Percentiles rank a stretch among this genome's conserved stretches.
phyloP scores from a whole-genome alignment of 73 alveolate genomes.

The Paramecium caudatum region DNA sequence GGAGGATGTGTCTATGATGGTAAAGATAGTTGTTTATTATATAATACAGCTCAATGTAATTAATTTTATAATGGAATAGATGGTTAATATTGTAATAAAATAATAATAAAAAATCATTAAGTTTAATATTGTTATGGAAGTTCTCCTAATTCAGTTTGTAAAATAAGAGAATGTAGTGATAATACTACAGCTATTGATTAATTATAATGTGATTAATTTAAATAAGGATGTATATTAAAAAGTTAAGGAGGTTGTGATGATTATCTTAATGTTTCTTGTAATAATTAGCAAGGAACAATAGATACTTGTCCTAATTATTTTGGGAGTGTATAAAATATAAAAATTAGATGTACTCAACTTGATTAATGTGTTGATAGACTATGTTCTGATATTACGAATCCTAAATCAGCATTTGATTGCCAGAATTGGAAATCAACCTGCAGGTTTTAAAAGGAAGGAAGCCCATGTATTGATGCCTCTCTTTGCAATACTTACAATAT shows the following conservation, averaged over 20 bases:
- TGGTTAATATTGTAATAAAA: background rate
- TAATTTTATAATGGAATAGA: background rate
- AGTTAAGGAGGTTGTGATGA: background rate
- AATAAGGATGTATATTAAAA: background rate
- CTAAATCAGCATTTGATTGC: background rate
- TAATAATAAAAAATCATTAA: too few species aligned
- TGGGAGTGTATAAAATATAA: background rate
- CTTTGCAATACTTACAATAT: background rate
- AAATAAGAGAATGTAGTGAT: background rate
- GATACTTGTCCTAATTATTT: background rate
- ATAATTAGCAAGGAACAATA: background rate
- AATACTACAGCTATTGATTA: background rate
- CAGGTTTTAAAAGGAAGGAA: background rate
- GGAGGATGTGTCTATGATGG: conserved; percentile 29
- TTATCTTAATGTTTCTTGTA: background rate
- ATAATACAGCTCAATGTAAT: background rate
- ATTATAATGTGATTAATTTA: background rate
- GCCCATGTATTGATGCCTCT: background rate
- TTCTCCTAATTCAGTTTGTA: background rate
- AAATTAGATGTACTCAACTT: background rate
- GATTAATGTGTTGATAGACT: background rate
- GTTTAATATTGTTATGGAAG: background rate
- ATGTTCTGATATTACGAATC: background rate
- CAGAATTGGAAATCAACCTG: background rate
- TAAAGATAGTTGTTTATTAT: background rate